These are phyloP conservation scores for Cutaneotrichosporon sp. DNA, from an alignment of 1,284 basidiomycete species.

Conservation along the genomic window DNA sequence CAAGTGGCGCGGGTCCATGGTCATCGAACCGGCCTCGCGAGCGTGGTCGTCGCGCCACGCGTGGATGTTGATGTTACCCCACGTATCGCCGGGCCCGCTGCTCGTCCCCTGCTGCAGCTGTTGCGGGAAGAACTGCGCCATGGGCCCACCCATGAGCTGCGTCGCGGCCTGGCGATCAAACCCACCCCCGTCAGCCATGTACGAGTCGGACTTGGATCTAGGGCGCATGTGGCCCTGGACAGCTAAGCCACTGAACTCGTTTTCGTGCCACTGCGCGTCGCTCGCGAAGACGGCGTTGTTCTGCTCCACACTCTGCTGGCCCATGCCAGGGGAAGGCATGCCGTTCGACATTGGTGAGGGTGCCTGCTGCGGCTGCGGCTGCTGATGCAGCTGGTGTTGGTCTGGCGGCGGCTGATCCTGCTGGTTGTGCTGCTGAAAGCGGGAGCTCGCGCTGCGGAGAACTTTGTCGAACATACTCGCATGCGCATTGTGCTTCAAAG, in stretches of 20 bases:
- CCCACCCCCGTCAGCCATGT: constrained; percentile 29
- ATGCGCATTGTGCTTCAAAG: constrained; percentile 39
- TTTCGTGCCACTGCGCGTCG: constrained; percentile 16
- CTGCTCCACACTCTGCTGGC: not conserved
- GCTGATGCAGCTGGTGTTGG: constrained; percentile 17
- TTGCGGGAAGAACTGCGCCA: constrained; percentile 9
- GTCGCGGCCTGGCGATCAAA: constrained; percentile 43
- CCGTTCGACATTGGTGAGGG: not conserved
- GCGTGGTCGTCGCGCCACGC: constrained; percentile 26
- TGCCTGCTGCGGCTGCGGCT: constrained; percentile 10
- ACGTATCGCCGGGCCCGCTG: constrained; percentile 13
- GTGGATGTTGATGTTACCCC: constrained; percentile 28
- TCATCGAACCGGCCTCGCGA: constrained; percentile 17
- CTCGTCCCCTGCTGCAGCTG: constrained; percentile 13
- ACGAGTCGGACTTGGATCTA: constrained; percentile 49
- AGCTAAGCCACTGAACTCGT: not conserved
- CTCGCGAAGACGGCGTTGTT: constrained; percentile 5
- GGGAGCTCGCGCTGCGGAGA: constrained; percentile 34
- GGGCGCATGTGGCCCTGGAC: constrained; percentile 27
- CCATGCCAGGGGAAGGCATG: not conserved
- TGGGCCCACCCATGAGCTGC: constrained; percentile 27
- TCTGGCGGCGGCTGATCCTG: constrained; percentile 23
- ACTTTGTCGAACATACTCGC: constrained; percentile 49
- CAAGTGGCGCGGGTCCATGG: constrained; percentile 43
- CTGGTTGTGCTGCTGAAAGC: constrained; percentile 29